Evolutionary conservation across 1,139 yeast genomes (phyloP), one percentile per base, ranked within the genome.

Genomic region (Nakaseomyces nivariensis): DNA sequence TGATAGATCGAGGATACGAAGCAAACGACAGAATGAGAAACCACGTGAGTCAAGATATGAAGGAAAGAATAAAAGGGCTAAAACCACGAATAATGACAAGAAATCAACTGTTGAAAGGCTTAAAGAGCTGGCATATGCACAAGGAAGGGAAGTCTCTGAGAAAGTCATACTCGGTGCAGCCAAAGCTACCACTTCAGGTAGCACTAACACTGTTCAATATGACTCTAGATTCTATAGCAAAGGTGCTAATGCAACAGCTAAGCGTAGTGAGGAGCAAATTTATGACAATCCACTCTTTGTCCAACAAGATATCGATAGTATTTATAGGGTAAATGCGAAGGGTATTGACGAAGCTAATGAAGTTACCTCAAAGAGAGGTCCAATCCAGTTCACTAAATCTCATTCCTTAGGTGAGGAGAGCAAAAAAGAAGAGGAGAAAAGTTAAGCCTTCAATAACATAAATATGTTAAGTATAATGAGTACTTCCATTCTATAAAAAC

Each of bases 271-370:
- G 36, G 80, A 76, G 49, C 77, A 75, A 55, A 67, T 77, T 3
- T 82, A 81, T 56, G 83, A 79, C 55, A 71, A 66, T 49, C 79
- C 85, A 1, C 62, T 82, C 34, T 81, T 81, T 41, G 75, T 72
- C 2, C 77, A 77, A 48, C 77, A 75, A 49, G 79, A 76, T 8
- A 67, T 78, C 8, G 73, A 72, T 48, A 72, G 70, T 44, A 71
- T 79, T 9, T 79, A 79, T 58, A 69, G 77, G 51, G 73, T 75
- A 1, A 56, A 62, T 43, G 43, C 55, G n/a, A 48, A 47, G 22
- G 47, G 54, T 45, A 37, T 55, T n/a, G 66, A 66, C 45, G 66
- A 61, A 22, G 67, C 72, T 2, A 60, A 60, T 3, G 59, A 62
- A 43, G 63, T 67, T 11, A 53, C 58, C 24, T 50, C 51, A 17